These are phyloP conservation scores for Coleophoma cylindrospora DNA, from an alignment of 2,329 filamentous ascomycete genomes.

Conservation along the genomic window DNA sequence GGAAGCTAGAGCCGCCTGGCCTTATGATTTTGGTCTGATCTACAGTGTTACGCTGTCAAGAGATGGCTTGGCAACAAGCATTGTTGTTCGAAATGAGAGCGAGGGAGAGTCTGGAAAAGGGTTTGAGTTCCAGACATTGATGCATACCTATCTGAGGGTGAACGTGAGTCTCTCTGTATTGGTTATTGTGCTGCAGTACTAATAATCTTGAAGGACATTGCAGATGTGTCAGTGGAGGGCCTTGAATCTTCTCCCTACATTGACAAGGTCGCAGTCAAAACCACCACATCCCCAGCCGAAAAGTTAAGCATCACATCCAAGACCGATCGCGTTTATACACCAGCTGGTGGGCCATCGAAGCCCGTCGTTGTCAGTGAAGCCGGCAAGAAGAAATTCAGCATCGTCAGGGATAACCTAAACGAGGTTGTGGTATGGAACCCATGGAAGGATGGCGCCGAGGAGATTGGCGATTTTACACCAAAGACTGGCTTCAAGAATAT, in stretches of 20 bases:
- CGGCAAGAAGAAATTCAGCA: slow-evolving; percentile 61
- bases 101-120: slow-evolving; percentile 40
- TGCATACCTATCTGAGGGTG: slow-evolving; percentile 86
- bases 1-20: slow-evolving; percentile 69
- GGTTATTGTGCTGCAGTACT: neutral
- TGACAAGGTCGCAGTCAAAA: slow-evolving; percentile 73
- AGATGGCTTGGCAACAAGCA: slow-evolving; percentile 69
- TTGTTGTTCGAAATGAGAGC: slow-evolving; percentile 88
- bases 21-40: slow-evolving; percentile 80
- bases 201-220: slow-evolving; percentile 62
- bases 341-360: slow-evolving; percentile 52
- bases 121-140: slow-evolving; percentile 86
- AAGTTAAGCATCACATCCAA: slow-evolving; percentile 67
- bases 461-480: slow-evolving; percentile 82
- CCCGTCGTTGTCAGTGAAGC: slow-evolving; percentile 57
- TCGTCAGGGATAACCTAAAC: slow-evolving; percentile 78
- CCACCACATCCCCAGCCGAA: slow-evolving; percentile 59
- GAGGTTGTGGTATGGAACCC: slow-evolving; percentile 98
- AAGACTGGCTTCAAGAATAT: slow-evolving; percentile 89
- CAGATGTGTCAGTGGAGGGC: slow-evolving; percentile 65
- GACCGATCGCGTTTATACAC: slow-evolving; percentile 84
- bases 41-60: slow-evolving; percentile 86
- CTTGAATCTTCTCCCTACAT: slow-evolving; percentile 72
- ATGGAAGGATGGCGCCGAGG: slow-evolving; percentile 78
- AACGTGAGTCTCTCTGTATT: slow-evolving; percentile 49